These are phyloP conservation scores for Crithidia brevicula DNA, from an alignment of 208 protist species.

Conservation along the genomic window DNA sequence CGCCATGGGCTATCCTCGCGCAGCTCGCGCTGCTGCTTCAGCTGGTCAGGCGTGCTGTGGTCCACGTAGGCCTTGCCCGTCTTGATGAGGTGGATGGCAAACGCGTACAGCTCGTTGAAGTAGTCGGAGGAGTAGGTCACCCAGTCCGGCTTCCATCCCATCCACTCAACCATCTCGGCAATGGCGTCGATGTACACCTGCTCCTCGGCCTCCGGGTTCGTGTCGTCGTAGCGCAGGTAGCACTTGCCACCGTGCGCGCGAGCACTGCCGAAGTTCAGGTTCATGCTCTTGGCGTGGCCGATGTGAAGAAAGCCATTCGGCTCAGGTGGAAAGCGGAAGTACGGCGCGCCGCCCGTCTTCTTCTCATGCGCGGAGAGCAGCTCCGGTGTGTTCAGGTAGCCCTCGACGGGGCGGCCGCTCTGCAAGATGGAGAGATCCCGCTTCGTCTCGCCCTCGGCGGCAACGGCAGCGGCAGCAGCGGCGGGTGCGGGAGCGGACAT, in stretches of 20 bases:
- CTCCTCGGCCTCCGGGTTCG: conserved; percentile 98
- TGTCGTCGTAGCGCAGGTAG: conserved; percentile 99
- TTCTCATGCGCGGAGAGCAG: conserved; percentile 66
- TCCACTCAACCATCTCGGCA: conserved; percentile 90
- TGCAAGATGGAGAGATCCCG: conserved; percentile 77
- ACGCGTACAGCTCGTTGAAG: conserved; percentile 98
- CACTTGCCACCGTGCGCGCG: conserved; percentile 93
- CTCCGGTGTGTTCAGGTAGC: conserved; percentile 76
- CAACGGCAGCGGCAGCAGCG: conserved; percentile 33
- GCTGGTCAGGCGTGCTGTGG: conserved; percentile 96
- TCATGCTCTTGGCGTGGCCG: conserved; percentile 99
- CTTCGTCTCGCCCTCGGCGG: conserved; percentile 56
- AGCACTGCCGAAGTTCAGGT: conserved; percentile 98
- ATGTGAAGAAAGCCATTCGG: conserved; percentile 99
- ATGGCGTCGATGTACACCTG: conserved; percentile 98
- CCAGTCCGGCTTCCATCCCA: conserved; percentile 92
- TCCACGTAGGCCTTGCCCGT: conserved; percentile 98
- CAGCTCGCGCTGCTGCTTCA: conserved; percentile 89
- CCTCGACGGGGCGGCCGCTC: conserved; percentile 81
- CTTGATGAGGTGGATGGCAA: conserved; percentile 98
- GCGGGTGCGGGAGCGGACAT: conserved; percentile 45
- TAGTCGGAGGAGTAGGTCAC: conserved; percentile 99
- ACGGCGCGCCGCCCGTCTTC: conserved; percentile 73
- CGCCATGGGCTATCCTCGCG: conserved; percentile 92
- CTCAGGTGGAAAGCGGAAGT: conserved; percentile 97